A percentile compares a stretch with the other conserved stretches of the same genome.
These are phyloP conservation scores for Aeschynomene evenia DNA, from an alignment of 306 rosid species.

Conservation along the genomic window DNA sequence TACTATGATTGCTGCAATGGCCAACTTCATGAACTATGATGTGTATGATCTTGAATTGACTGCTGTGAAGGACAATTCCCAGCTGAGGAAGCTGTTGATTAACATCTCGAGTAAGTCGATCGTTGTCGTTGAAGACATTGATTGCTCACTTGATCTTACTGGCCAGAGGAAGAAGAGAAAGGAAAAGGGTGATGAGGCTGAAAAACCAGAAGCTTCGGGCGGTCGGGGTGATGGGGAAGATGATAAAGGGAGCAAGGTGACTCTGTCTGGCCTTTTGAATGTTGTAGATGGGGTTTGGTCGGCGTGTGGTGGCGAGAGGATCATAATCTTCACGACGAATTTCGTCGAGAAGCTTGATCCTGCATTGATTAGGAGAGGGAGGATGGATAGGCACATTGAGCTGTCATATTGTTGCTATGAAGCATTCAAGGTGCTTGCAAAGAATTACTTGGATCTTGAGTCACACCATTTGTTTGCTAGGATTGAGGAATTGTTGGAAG, in stretches of 20 bases:
- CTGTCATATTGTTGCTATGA: constrained; percentile 57
- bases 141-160: constrained; percentile 61
- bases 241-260: constrained; percentile 42
- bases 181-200: background rate
- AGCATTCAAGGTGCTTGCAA: constrained; percentile 59
- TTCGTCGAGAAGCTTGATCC: constrained; percentile 62
- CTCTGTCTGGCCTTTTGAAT: constrained; percentile 61
- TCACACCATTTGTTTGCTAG: constrained; percentile 36
- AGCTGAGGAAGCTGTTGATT: constrained; percentile 44
- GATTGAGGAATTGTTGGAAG: constrained; percentile 42
- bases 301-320: constrained; percentile 63
- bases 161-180: constrained; percentile 48
- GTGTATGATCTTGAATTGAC: constrained; percentile 63
- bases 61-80: constrained; percentile 45
- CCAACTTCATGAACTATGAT: constrained; percentile 58
- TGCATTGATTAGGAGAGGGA: constrained; percentile 56
- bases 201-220: constrained; percentile 1
- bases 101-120: constrained; percentile 39
- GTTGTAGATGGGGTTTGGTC: constrained; percentile 77
- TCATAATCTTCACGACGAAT: constrained; percentile 62
- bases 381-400: constrained; percentile 71
- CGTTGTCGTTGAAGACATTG: constrained; percentile 60
- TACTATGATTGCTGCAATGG: constrained; percentile 60
- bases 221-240: too few species aligned
- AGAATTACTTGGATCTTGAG: constrained; percentile 52